A percentile compares a stretch with the other conserved stretches of the same genome.
Conservation (phyloP, 176 grass and related monocot species). For the Juncus effusus region DNA sequence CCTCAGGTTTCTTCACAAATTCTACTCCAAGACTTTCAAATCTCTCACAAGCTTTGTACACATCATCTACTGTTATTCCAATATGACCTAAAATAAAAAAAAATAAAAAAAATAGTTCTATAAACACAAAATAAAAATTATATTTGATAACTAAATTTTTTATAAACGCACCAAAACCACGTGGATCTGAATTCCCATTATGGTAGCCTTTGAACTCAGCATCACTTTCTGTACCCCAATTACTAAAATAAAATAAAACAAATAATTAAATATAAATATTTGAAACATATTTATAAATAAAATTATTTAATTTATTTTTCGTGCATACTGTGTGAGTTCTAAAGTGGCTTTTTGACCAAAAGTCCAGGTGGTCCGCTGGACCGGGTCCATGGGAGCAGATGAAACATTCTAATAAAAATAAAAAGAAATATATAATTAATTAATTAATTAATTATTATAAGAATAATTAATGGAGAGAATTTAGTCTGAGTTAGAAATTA, state of each 20-base stretch:
- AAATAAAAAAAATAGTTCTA: background rate
- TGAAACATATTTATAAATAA: background rate
- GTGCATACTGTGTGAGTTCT: slow-evolving; percentile 82
- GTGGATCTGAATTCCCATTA: slow-evolving; percentile 95
- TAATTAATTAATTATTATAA: background rate
- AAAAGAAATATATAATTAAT: slow-evolving; percentile 7
- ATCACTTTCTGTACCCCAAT: slow-evolving; percentile 95
- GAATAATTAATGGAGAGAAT: slow-evolving; percentile 10
- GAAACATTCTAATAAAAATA: slow-evolving; percentile 44
- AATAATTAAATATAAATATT: background rate
- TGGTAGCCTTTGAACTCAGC: slow-evolving; percentile 96
- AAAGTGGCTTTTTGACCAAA: slow-evolving; percentile 92
- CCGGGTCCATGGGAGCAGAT: slow-evolving; percentile 62
- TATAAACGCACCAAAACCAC: slow-evolving; percentile 77
- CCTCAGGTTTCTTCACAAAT: slow-evolving; percentile 80
- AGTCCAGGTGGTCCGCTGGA: slow-evolving; percentile 77
- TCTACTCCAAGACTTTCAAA: slow-evolving; percentile 77
- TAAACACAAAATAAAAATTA: slow-evolving; percentile 3
- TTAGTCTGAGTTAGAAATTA: slow-evolving; percentile 7
- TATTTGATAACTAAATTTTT: background rate
- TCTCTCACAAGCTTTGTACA: slow-evolving; percentile 73
- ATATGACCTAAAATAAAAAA: slow-evolving; percentile 70
- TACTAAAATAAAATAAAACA: slow-evolving; percentile 39
- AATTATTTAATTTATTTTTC: background rate
- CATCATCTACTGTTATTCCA: slow-evolving; percentile 89